Conservation (phyloP, 2,329 filamentous ascomycete genomes). For the Neonectria hederae region DNA sequence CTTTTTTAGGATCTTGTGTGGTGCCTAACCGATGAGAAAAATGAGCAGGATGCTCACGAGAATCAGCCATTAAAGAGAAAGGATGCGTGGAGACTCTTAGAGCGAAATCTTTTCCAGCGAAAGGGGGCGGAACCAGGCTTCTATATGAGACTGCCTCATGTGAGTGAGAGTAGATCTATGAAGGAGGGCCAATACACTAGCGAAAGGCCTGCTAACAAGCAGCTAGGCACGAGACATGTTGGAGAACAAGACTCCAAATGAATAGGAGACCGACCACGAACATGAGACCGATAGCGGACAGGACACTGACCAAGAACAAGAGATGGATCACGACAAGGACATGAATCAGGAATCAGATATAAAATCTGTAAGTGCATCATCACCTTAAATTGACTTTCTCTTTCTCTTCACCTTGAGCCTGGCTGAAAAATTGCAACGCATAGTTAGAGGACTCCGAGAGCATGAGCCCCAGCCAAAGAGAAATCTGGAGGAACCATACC, state of each 20-base stretch:
- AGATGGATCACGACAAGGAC: neutral
- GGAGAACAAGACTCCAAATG: neutral
- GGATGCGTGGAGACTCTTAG: conserved; percentile 7
- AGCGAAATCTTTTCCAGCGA: conserved; percentile 1
- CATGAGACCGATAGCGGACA: too few relatives aligned
- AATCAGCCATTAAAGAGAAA: neutral
- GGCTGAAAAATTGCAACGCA: too few relatives aligned
- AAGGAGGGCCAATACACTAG: neutral
- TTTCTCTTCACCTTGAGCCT: too few relatives aligned
- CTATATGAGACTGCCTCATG: conserved; percentile 4
- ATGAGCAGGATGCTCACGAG: neutral
- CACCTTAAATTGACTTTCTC: too few relatives aligned
- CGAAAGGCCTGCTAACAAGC: neutral
- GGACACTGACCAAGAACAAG: neutral
- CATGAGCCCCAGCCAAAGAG: too few relatives aligned
- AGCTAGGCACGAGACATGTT: neutral
- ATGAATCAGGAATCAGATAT: too few relatives aligned
- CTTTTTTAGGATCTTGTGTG: neutral
- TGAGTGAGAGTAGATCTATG: neutral
- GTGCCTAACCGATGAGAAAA: conserved; percentile 1
- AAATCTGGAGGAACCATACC: too few relatives aligned
- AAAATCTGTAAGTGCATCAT: too few relatives aligned
- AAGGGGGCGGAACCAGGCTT: neutral
- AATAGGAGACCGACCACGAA: too few relatives aligned
- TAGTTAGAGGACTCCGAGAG: too few relatives aligned